Percentiles rank a stretch among this genome's conserved stretches.
Conservation (phyloP, 129 eudicot species). For the Gnaphalium uliginosum region DNA sequence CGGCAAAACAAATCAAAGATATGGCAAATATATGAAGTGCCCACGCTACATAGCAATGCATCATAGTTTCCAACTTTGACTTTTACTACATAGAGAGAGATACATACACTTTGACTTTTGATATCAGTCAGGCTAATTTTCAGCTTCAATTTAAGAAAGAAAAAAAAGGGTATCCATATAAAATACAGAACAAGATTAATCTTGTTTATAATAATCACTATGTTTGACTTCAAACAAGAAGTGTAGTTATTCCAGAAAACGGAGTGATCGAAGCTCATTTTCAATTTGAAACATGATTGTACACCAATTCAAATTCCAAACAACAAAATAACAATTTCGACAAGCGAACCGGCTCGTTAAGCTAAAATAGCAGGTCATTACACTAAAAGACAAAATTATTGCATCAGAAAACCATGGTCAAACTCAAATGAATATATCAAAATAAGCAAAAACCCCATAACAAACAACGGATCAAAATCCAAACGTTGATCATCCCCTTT, state of each 20-base stretch:
- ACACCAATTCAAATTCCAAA: conserved; percentile 19
- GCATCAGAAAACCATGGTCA: conserved; percentile 14
- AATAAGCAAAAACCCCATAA: background rate
- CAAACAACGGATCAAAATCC: background rate
- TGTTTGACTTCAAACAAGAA: background rate
- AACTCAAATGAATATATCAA: background rate
- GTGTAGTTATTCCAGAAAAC: background rate
- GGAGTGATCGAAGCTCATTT: conserved; percentile 15
- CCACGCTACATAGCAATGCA: conserved; percentile 20
- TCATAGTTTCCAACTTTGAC: conserved; percentile 13
- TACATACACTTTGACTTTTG: conserved; percentile 12
- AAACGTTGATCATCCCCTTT: too few species aligned
- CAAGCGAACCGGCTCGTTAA: conserved; percentile 9
- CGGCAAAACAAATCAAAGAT: background rate
- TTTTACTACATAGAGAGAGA: background rate
- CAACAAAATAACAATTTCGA: conserved; percentile 3
- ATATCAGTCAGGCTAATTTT: conserved; percentile 11
- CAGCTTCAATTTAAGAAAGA: background rate
- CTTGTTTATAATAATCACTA: background rate
- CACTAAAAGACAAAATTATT: conserved; percentile 3
- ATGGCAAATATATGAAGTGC: background rate
- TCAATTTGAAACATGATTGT: background rate
- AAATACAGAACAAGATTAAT: conserved; percentile 8
- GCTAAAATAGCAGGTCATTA: conserved; percentile 5
- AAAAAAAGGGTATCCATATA: background rate